A percentile compares a stretch with the other conserved stretches of the same genome.
Evolutionary conservation across 1,284 basidiomycete genomes (phyloP).

Genomic region (Sparassis latifolia): DNA sequence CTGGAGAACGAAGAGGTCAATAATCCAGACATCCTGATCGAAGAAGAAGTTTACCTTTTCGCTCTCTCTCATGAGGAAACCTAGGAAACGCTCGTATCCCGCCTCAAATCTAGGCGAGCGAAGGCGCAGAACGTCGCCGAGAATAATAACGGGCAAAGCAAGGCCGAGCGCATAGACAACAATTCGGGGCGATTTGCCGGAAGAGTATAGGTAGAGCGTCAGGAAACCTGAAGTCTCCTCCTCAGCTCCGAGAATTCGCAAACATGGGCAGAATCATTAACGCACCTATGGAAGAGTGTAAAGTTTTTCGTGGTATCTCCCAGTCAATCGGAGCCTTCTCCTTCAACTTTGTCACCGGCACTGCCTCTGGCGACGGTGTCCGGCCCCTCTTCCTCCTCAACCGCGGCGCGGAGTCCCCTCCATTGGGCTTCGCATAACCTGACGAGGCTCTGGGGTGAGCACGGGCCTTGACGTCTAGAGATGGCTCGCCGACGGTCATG

Average conservation of each 20-base stretch:
- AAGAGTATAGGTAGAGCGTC: constrained; percentile 71
- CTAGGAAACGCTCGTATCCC: constrained; percentile 73
- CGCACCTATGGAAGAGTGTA: constrained; percentile 89
- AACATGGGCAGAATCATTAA: constrained; percentile 14
- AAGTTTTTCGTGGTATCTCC: constrained; percentile 88
- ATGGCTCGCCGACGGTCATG: constrained; percentile 6
- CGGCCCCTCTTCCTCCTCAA: no score
- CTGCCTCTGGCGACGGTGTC: background rate
- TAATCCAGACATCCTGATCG: no score
- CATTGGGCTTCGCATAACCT: no score
- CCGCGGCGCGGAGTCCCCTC: no score
- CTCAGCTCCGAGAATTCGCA: background rate
- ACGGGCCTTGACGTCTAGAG: background rate
- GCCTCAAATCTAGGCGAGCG: constrained; percentile 62
- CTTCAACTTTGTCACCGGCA: background rate
- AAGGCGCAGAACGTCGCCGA: no score
- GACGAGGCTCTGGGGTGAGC: no score
- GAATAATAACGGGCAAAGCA: constrained; percentile 65
- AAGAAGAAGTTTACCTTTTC: constrained; percentile 58
- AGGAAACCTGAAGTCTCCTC: constrained; percentile 62
- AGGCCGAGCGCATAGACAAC: constrained; percentile 64
- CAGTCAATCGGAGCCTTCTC: constrained; percentile 41
- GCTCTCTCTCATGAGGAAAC: constrained; percentile 90
- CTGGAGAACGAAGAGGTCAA: constrained; percentile 29
- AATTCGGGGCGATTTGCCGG: constrained; percentile 44